Evolutionary conservation across 257 asterid genomes (phyloP), one percentile per base, ranked within the genome.

Genomic region (Capsicum pubescens): DNA sequence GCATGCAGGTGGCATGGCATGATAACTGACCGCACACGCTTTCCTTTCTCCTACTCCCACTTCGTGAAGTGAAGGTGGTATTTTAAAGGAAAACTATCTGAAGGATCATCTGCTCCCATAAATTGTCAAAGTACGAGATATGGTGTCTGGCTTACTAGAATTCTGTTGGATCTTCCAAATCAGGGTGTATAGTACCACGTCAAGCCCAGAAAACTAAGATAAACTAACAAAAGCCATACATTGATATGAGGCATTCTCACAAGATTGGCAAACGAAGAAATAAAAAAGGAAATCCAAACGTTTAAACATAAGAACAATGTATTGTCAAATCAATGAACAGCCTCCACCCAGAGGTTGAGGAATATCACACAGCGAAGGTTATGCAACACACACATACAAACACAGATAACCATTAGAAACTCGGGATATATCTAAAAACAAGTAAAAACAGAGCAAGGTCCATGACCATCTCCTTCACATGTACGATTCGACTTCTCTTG

Each of bases 81-180:
- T 11, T 21, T 52, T 26, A 13, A 76, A 52, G 63, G 63, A 14
- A 39, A 52, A 26, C 81, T 26, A 50, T 21, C 44, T 50, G 21
- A 52, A 76, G 39, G 46, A 52, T 74, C 21, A 76, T 1, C 52
- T 52, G 19, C 63, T 52, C 46, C 81, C 48, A 52, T 50, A 4
- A 36, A 52, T 52, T 12, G 63, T 76, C 63, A 76, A 76, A 76
- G 46, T 52, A 76, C 14, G 80, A 48, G 10, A 50, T 74, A 52
- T 2, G 61, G 12, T 76, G n/a, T 76, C 15, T 74, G 48, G 63
- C 19, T 21, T 7, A 52, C 79, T 44, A 42, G 36, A 14, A 76
- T 50, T 21, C 9, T 26, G 46, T 76, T 52, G 58, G 13, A 26
- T 76, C 63, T 76, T 52, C 26, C 81, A 52, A 44, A 52, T 26